phyloP scores from a whole-genome alignment of 345 rosid species.

The Combretum micranthum region DNA sequence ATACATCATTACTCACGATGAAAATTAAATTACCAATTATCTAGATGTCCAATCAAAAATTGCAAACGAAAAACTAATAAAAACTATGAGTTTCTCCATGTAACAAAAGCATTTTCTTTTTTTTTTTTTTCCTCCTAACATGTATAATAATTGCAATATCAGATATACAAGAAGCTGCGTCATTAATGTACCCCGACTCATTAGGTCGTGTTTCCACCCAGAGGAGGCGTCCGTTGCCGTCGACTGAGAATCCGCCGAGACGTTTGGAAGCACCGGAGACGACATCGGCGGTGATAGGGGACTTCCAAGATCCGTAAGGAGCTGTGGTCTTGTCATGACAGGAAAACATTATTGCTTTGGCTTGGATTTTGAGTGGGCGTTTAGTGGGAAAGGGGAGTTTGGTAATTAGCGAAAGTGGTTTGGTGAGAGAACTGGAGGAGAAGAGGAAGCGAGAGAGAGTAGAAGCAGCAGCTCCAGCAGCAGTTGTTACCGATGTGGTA shows the following conservation, averaged over 20 bases:
- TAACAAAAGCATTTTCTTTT: too few relatives aligned
- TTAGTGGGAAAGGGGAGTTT: conserved; percentile 46
- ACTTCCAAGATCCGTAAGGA: conserved; percentile 91
- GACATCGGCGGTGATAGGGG: conserved; percentile 81
- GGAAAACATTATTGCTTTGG: background rate
- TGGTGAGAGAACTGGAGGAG: conserved; percentile 7
- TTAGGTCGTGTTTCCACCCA: conserved; percentile 84
- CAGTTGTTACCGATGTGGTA: conserved; percentile 1
- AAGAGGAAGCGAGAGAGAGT: background rate
- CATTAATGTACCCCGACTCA: conserved; percentile 58
- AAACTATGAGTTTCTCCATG: too few relatives aligned
- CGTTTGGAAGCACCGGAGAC: conserved; percentile 80
- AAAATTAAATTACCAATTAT: too few relatives aligned
- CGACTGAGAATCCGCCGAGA: conserved; percentile 70
- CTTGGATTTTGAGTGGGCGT: conserved; percentile 2
- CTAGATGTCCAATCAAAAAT: too few relatives aligned
- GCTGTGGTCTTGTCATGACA: conserved; percentile 31
- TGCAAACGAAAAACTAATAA: too few relatives aligned
- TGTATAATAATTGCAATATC: too few relatives aligned
- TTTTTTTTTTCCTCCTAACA: too few relatives aligned
- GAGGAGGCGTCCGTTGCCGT: conserved; percentile 59
- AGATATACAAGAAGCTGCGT: conserved; percentile 1
- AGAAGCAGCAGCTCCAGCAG: background rate
- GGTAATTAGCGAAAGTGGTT: background rate
- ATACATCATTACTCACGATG: too few relatives aligned